A percentile compares a stretch with the other conserved stretches of the same genome.
These are phyloP conservation scores for Rhypophila decipiens DNA, from an alignment of 495 filamentous ascomycete genomes.

Conservation along the genomic window DNA sequence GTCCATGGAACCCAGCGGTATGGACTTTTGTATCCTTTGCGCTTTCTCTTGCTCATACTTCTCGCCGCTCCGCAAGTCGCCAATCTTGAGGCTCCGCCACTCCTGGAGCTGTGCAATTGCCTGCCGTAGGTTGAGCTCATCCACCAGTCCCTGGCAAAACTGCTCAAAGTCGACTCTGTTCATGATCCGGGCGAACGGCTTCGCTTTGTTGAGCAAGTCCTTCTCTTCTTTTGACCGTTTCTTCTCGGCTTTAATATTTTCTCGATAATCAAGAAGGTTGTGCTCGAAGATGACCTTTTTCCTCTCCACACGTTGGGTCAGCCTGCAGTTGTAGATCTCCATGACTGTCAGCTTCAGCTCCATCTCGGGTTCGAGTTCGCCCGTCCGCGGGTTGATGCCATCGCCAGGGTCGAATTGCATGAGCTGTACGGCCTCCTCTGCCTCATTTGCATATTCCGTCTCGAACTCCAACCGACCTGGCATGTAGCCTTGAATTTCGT, in stretches of 20 bases:
- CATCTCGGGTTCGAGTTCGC: slow-evolving; percentile 85
- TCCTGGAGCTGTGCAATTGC: slow-evolving; percentile 90
- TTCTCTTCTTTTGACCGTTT: slow-evolving; percentile 92
- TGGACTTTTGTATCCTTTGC: slow-evolving; percentile 59
- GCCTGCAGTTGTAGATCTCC: slow-evolving; percentile 92
- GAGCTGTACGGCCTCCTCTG: slow-evolving; percentile 94
- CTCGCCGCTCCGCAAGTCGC: slow-evolving; percentile 77
- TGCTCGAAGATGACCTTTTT: slow-evolving; percentile 98
- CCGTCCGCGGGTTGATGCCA: slow-evolving; percentile 74
- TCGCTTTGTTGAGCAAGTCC: slow-evolving; percentile 83
- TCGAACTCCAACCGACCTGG: slow-evolving; percentile 96
- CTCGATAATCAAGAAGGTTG: slow-evolving; percentile 82
- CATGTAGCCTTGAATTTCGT: slow-evolving; percentile 99
- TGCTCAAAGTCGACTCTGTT: slow-evolving; percentile 83
- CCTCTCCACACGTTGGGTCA: slow-evolving; percentile 86
- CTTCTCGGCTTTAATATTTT: slow-evolving; percentile 82
- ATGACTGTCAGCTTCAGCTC: slow-evolving; percentile 97
- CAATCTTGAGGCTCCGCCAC: slow-evolving; percentile 80
- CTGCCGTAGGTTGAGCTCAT: slow-evolving; percentile 84
- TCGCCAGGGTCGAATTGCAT: slow-evolving; percentile 98
- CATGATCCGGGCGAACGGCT: slow-evolving; percentile 97
- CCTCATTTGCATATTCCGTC: slow-evolving; percentile 95
- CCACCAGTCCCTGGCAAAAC: slow-evolving; percentile 73
- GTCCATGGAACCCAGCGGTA: slow-evolving; percentile 72
- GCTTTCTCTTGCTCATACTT: slow-evolving; percentile 93